Conservation (phyloP, 176 grass and related monocot species). For the Otatea glauca region DNA sequence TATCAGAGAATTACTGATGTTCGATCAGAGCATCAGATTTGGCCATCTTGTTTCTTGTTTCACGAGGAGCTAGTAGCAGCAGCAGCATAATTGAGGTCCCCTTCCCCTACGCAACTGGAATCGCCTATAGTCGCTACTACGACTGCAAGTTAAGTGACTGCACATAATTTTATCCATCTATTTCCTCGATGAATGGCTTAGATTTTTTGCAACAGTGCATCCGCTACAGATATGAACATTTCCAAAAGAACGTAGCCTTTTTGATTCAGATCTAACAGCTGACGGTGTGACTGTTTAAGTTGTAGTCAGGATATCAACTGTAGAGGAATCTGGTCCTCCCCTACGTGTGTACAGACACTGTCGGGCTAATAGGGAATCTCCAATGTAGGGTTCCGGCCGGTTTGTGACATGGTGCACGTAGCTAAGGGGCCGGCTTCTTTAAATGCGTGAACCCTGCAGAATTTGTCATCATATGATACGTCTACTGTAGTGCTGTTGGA, state of each 20-base stretch:
- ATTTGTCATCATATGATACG: constrained; percentile 6
- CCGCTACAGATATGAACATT: too few relatives aligned
- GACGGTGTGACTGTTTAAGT: too few relatives aligned
- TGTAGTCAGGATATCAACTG: too few relatives aligned
- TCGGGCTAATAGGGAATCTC: constrained; percentile 33
- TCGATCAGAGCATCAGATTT: not conserved
- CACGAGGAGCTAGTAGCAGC: constrained; percentile 45
- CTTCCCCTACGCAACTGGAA: too few relatives aligned
- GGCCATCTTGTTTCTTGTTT: constrained; percentile 47
- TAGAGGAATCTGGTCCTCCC: too few relatives aligned
- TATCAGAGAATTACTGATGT: not conserved
- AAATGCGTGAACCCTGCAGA: constrained; percentile 31
- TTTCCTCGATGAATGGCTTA: too few relatives aligned
- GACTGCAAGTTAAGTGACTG: too few relatives aligned
- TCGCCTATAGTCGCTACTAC: too few relatives aligned
- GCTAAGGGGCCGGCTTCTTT: constrained; percentile 38
- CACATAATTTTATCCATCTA: too few relatives aligned
- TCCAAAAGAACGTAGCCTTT: too few relatives aligned
- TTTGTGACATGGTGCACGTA: not conserved
- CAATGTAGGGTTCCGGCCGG: constrained; percentile 21
- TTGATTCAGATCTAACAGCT: too few relatives aligned
- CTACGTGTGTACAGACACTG: not conserved
- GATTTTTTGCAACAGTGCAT: too few relatives aligned
- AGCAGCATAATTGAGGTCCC: constrained; percentile 21
- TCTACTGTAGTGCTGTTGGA: not conserved